Conservation (phyloP, 441 rosid genomes). For the Heliophila coronopifolia region DNA sequence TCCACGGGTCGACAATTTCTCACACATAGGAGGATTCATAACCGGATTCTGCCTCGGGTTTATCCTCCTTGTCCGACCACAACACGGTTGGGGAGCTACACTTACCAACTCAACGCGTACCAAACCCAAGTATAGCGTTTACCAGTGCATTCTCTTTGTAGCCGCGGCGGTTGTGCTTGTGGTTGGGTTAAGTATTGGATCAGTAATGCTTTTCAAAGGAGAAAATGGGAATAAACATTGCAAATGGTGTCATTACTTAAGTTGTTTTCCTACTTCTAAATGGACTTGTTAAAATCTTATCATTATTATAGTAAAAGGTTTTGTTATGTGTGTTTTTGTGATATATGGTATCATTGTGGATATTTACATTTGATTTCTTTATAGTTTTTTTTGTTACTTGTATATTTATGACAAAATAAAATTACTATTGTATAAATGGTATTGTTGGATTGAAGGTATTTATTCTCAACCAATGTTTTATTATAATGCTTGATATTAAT, state of each 20-base stretch:
- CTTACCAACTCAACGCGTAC: slow-evolving; percentile 34
- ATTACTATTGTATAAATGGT: too few relatives aligned
- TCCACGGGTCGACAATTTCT: slow-evolving; percentile 88
- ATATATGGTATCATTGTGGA: too few relatives aligned
- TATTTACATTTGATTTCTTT: too few relatives aligned
- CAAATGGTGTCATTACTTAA: slow-evolving; percentile 76
- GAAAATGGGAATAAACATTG: slow-evolving; percentile 61
- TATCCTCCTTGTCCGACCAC: slow-evolving; percentile 65
- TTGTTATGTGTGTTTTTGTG: too few relatives aligned
- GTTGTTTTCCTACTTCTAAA: slow-evolving; percentile 62
- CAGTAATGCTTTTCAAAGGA: slow-evolving; percentile 67
- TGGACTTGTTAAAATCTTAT: too few relatives aligned
- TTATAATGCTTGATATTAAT: neutral
- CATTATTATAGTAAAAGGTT: too few relatives aligned
- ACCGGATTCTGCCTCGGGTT: slow-evolving; percentile 81
- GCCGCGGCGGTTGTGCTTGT: slow-evolving; percentile 40
- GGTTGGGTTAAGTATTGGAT: slow-evolving; percentile 44
- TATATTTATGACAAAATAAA: too few relatives aligned
- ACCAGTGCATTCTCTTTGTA: slow-evolving; percentile 43
- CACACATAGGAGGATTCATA: slow-evolving; percentile 86
- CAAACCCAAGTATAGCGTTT: slow-evolving; percentile 53
- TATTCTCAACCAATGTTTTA: neutral
- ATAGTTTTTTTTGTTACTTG: too few relatives aligned
- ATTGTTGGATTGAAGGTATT: neutral
- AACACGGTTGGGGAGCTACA: slow-evolving; percentile 65